phyloP scores from a whole-genome alignment of 495 filamentous ascomycete genomes.

The Aspergillus kassunensis region DNA sequence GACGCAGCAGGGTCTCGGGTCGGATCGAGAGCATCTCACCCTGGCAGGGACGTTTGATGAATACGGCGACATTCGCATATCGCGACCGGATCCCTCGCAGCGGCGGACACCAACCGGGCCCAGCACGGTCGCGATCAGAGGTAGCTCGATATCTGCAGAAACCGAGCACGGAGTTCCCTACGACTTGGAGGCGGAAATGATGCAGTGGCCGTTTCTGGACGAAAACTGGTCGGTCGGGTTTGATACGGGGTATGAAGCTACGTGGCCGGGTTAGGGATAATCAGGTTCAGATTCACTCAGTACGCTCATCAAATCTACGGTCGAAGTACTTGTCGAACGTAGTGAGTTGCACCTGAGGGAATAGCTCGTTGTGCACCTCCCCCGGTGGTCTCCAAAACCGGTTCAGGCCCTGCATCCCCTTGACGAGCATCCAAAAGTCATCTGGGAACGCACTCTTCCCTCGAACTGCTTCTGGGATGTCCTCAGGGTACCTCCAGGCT shows the following conservation, averaged over 20 bases:
- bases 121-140: not conserved
- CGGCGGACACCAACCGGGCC: not conserved
- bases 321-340: too few species aligned
- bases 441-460: too few species aligned
- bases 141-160: not conserved
- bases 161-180: constrained; percentile 13
- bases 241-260: constrained; percentile 34
- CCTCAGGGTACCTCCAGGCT: too few species aligned
- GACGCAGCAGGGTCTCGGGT: constrained; percentile 19
- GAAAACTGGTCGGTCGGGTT: constrained; percentile 41
- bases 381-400: too few species aligned
- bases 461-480: too few species aligned
- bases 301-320: too few species aligned
- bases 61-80: constrained; percentile 40
- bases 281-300: too few species aligned
- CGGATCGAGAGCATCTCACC: constrained; percentile 29
- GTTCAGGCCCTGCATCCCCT: too few species aligned
- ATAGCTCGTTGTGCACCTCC: too few species aligned
- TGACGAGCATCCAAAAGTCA: too few species aligned
- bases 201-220: constrained; percentile 45
- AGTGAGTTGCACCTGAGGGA: too few species aligned
- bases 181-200: constrained; percentile 39
- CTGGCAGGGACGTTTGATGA: constrained; percentile 39
- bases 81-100: constrained; percentile 6
- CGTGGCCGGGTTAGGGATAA: constrained; percentile 13